Conservation (phyloP, 192 early-diverging fungal species). For the Podochytrium sp. region DNA sequence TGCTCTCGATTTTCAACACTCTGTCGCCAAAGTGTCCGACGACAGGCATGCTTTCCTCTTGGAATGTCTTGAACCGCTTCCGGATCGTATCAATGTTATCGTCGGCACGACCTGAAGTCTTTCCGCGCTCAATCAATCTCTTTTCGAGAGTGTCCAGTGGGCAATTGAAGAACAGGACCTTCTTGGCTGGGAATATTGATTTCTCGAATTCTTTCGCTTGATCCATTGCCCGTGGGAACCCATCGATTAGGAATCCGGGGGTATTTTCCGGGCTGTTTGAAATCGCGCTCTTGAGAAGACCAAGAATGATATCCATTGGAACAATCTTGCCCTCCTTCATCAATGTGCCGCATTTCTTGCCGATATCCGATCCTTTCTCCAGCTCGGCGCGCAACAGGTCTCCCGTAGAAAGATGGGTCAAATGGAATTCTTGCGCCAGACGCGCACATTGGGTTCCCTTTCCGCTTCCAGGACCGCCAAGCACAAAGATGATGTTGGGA, state of each 20-base stretch:
- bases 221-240: slow-evolving; percentile 66
- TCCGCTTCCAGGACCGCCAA: slow-evolving; percentile 56
- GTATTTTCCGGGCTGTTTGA: slow-evolving; percentile 9
- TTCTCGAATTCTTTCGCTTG: slow-evolving; percentile 56
- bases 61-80: slow-evolving; percentile 55
- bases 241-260: slow-evolving; percentile 63
- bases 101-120: slow-evolving; percentile 62
- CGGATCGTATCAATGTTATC: slow-evolving; percentile 61
- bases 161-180: slow-evolving; percentile 56
- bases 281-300: slow-evolving; percentile 36
- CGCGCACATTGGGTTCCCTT: slow-evolving; percentile 63
- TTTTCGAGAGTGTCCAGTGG: slow-evolving; percentile 43
- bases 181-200: slow-evolving; percentile 43
- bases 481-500: slow-evolving; percentile 54
- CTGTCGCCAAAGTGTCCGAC: slow-evolving; percentile 39
- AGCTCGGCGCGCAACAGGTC: slow-evolving; percentile 65
- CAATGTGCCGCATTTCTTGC: slow-evolving; percentile 37
- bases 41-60: slow-evolving; percentile 47
- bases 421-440: slow-evolving; percentile 45
- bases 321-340: slow-evolving; percentile 71
- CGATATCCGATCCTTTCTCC: slow-evolving; percentile 46
- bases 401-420: slow-evolving; percentile 60
- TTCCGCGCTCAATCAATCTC: slow-evolving; percentile 58
- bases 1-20: slow-evolving; percentile 31
- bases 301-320: slow-evolving; percentile 44